Percentiles rank a stretch among this genome's conserved stretches.
phyloP scores from a whole-genome alignment of 208 protist species.

The Trypanosoma congolense region DNA sequence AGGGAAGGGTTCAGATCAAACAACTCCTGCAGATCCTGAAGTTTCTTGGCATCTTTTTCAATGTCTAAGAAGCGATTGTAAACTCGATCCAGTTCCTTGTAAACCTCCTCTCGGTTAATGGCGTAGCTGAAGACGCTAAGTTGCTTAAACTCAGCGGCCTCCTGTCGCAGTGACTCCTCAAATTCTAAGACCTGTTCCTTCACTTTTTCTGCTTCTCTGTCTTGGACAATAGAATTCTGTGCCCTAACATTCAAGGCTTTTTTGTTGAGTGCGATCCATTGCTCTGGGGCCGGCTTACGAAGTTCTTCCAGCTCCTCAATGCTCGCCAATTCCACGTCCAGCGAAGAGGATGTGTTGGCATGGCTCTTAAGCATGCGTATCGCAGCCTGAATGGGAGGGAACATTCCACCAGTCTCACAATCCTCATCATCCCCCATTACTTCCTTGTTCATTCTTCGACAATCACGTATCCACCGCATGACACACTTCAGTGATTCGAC shows the following conservation, averaged over 20 bases:
- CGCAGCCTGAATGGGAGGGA: slow-evolving; percentile 85
- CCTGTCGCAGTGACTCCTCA: slow-evolving; percentile 62
- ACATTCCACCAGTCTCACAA: slow-evolving; percentile 85
- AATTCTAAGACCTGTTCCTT: slow-evolving; percentile 83
- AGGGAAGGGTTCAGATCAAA: slow-evolving; percentile 93
- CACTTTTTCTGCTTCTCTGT: slow-evolving; percentile 90
- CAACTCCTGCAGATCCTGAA: slow-evolving; percentile 92
- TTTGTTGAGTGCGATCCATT: slow-evolving; percentile 89
- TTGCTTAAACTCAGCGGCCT: slow-evolving; percentile 79
- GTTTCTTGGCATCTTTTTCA: slow-evolving; percentile 80
- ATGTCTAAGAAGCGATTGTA: slow-evolving; percentile 81
- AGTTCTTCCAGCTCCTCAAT: slow-evolving; percentile 90
- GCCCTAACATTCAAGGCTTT: slow-evolving; percentile 92
- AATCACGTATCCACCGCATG: slow-evolving; percentile 91
- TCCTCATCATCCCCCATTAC: slow-evolving; percentile 84
- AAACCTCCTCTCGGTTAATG: slow-evolving; percentile 68
- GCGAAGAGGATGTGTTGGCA: slow-evolving; percentile 68
- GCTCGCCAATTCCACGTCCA: slow-evolving; percentile 75
- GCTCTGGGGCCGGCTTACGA: slow-evolving; percentile 87
- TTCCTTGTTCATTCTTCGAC: slow-evolving; percentile 78
- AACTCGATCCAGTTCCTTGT: slow-evolving; percentile 79
- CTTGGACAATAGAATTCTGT: slow-evolving; percentile 89
- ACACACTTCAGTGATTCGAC: slow-evolving; percentile 89
- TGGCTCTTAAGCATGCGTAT: slow-evolving; percentile 91
- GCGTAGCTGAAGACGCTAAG: slow-evolving; percentile 85